phyloP scores from a whole-genome alignment of 2,329 filamentous ascomycete genomes.

The Aureobasidium sp. region DNA sequence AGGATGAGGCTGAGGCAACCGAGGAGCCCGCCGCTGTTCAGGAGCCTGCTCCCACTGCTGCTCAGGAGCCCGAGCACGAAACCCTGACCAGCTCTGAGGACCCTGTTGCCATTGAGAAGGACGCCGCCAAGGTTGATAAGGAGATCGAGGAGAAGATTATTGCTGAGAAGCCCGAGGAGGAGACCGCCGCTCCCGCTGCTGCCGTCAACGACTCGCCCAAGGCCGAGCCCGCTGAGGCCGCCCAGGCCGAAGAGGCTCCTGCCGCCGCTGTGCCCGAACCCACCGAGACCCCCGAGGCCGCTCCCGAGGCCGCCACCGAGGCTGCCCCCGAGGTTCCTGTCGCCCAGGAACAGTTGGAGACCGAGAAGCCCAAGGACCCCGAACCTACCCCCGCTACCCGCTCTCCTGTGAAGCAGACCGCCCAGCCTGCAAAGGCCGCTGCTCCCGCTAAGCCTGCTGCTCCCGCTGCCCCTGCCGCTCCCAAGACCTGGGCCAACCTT shows the following conservation, averaged over 20 bases:
- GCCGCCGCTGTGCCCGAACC: conserved; percentile 21
- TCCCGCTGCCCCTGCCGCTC: conserved; percentile 47
- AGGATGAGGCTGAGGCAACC: conserved; percentile 54
- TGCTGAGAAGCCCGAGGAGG: conserved; percentile 23
- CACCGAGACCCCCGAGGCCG: conserved; percentile 21
- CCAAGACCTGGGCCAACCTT: conserved; percentile 65
- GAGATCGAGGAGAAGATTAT: conserved; percentile 60
- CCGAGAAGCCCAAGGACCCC: conserved; percentile 56
- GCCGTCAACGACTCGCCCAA: conserved; percentile 30
- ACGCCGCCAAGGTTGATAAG: conserved; percentile 51
- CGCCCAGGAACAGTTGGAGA: conserved; percentile 29
- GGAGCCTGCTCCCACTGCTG: conserved; percentile 32
- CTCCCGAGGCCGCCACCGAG: conserved; percentile 21
- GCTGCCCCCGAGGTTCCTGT: conserved; percentile 22
- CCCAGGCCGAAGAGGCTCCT: conserved; percentile 32
- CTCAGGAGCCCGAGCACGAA: conserved; percentile 23
- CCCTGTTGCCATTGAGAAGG: conserved; percentile 34
- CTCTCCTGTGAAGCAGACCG: conserved; percentile 27
- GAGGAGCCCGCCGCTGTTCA: conserved; percentile 29
- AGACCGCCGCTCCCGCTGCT: conserved; percentile 20
- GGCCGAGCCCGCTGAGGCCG: conserved; percentile 25
- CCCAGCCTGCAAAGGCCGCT: conserved; percentile 44
- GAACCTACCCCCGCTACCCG: conserved; percentile 45
- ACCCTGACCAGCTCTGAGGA: conserved; percentile 27
- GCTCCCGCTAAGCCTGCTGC: conserved; percentile 46